Percentiles rank a stretch among this genome's conserved stretches.
phyloP scores from a whole-genome alignment of 1,139 yeast species.

The Maudiozyma humilis region DNA sequence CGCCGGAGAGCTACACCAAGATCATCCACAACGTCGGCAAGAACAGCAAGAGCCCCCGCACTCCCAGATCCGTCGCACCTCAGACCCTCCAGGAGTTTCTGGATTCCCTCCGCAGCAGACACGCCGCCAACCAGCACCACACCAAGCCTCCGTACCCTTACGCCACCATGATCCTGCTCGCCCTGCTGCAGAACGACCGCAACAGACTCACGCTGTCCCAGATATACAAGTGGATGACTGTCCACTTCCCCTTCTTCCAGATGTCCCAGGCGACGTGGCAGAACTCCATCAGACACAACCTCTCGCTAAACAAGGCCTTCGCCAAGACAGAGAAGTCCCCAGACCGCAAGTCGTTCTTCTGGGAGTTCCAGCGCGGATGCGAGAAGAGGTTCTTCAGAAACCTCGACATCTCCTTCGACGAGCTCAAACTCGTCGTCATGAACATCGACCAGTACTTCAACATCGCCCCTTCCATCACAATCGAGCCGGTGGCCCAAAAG shows the following conservation, averaged over 20 bases:
- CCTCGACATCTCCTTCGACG: constrained; percentile 16
- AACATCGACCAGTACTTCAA: constrained; percentile 11
- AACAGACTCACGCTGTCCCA: constrained; percentile 78
- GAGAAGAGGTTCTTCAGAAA: constrained; percentile 71
- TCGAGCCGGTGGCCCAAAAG: neutral
- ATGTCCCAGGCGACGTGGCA: constrained; percentile 89
- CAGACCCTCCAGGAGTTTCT: constrained; percentile 9
- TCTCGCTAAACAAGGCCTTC: constrained; percentile 76
- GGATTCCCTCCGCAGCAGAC: constrained; percentile 15
- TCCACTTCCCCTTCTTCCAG: constrained; percentile 73
- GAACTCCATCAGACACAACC: constrained; percentile 77
- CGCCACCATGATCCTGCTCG: constrained; percentile 89
- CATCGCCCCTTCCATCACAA: neutral
- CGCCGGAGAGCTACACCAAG: no score
- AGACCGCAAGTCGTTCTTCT: constrained; percentile 92
- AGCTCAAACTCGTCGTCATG: constrained; percentile 15
- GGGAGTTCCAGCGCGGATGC: constrained; percentile 78
- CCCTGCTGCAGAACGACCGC: constrained; percentile 71
- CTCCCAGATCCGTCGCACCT: neutral
- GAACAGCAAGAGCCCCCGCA: neutral
- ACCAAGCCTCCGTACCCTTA: constrained; percentile 86
- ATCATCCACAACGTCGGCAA: neutral
- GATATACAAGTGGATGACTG: constrained; percentile 87
- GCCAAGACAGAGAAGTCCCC: constrained; percentile 87
- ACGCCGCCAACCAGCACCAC: constrained; percentile 23